Evolutionary conservation across 2,329 filamentous ascomycete genomes (phyloP), one percentile per base, ranked within the genome.

Genomic region (Aureobasidium lini): DNA sequence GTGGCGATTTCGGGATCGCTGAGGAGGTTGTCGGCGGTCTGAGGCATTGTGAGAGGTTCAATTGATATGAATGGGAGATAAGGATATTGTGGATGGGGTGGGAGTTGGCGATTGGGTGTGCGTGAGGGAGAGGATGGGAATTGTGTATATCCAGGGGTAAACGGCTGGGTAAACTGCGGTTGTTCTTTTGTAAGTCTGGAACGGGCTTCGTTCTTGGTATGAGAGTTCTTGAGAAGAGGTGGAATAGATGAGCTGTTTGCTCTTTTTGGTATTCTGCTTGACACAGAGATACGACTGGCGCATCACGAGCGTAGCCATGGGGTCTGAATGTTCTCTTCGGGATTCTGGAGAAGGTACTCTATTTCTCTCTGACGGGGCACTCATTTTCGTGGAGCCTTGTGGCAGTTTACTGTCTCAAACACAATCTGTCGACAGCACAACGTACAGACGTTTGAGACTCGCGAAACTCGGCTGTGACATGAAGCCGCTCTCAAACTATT

Each of bases 21-120:
- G 54, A 57, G 54, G 32, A 57, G 54, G 34, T 57, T 57, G 54
- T 37, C 31, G 28, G 54, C 42, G 34, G 54, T 57, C 40, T 57
- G 54, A 31, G 54, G 54, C 54, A 57, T 57, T 28, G 8, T 48
- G 5, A 28, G 6, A 40, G 15, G 15, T 40, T n/a, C 23, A 23
- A 23, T 40, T 16, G 48, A 37, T 28, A 23, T 36, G 5, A 4
- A 4, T 36, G 34, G 32, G 23, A 11, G 8, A 29, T 16, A 29
- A 7, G n/a, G 48, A 16, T 11, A 15, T 13, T 36, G 16, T 49
- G 47, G 15, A 36, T 8, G 13, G 34, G 34, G 34, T 13, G 15
- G 10, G 29, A 48, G 15, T 16, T 29, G 34, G 48, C 11, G 13
- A 15, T 52, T 36, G 37, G 34, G 18, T 52, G 34, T 36, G 34